A percentile compares a stretch with the other conserved stretches of the same genome.
phyloP scores from a whole-genome alignment of 176 grass and related monocot genomes.

The Musa troglodytarum region DNA sequence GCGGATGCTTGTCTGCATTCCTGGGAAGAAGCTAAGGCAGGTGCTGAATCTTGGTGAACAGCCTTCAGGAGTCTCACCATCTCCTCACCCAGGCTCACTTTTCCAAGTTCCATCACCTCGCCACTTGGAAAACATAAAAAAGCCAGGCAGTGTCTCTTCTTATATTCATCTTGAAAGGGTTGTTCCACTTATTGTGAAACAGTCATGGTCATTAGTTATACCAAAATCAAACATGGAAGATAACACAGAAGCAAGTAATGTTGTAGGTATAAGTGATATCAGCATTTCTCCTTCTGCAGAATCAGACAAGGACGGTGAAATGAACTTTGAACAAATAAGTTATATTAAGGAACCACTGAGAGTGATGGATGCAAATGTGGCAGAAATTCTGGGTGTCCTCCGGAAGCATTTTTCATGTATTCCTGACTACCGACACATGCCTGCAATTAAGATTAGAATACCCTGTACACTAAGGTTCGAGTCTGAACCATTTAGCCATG shows the following conservation, averaged over 20 bases:
- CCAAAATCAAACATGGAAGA: constrained; percentile 51
- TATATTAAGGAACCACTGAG: constrained; percentile 41
- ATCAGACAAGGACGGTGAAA: constrained; percentile 31
- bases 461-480: constrained; percentile 74
- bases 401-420: constrained; percentile 63
- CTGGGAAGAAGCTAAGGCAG: constrained; percentile 85
- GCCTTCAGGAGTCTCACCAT: constrained; percentile 40
- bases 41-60: constrained; percentile 51
- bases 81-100: constrained; percentile 51
- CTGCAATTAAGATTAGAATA: constrained; percentile 78
- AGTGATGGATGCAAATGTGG: constrained; percentile 68
- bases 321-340: constrained; percentile 34
- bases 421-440: constrained; percentile 59
- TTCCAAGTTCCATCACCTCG: constrained; percentile 47
- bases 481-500: constrained; percentile 52
- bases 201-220: constrained; percentile 60
- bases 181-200: constrained; percentile 62
- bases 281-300: constrained; percentile 24
- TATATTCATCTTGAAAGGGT: constrained; percentile 84
- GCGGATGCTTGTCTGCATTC: constrained; percentile 77
- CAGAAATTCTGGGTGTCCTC: constrained; percentile 57
- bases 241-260: constrained; percentile 27
- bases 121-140: constrained; percentile 42
- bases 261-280: constrained; percentile 49
- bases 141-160: constrained; percentile 38